A percentile compares a stretch with the other conserved stretches of the same genome.
These are phyloP conservation scores for Penicillium roqueforti DNA, from an alignment of 495 filamentous ascomycete genomes.

Conservation along the genomic window DNA sequence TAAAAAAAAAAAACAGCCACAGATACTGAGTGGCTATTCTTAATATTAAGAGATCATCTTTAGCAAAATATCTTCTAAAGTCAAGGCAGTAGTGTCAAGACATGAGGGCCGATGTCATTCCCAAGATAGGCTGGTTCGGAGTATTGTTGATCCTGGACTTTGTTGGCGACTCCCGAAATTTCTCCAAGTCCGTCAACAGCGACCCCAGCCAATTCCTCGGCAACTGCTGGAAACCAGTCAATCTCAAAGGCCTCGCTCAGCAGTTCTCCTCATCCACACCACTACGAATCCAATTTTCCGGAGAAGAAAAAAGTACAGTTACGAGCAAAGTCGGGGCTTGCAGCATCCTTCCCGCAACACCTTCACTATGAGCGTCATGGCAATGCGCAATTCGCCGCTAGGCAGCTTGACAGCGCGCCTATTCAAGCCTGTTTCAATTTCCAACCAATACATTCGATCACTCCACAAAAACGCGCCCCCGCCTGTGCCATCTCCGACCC, in stretches of 20 bases:
- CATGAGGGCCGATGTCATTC: not conserved
- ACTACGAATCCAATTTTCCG: not conserved
- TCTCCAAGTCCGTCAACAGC: constrained; percentile 22
- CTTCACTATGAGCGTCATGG: constrained; percentile 23
- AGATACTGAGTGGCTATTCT: not conserved
- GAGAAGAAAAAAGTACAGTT: not conserved
- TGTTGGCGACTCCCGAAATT: constrained; percentile 29
- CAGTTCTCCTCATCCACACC: not conserved
- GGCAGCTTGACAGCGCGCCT: constrained; percentile 26
- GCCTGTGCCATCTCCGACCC: constrained; percentile 66
- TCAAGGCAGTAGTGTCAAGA: not conserved
- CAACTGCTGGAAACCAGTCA: not conserved
- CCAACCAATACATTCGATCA: constrained; percentile 32
- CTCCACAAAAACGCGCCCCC: constrained; percentile 27
- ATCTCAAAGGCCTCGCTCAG: not conserved
- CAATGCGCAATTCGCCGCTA: constrained; percentile 32
- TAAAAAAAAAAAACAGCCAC: constrained; percentile 1
- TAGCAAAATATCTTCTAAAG: not conserved
- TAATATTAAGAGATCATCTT: not conserved
- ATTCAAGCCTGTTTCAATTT: constrained; percentile 22
- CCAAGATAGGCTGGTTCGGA: constrained; percentile 21
- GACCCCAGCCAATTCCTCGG: constrained; percentile 4
- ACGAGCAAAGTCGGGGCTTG: constrained; percentile 1
- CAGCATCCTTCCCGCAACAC: constrained; percentile 4
- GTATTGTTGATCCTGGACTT: constrained; percentile 34